phyloP scores from a whole-genome alignment of 164 flowering plant species.

The Pachysandra terminalis region DNA sequence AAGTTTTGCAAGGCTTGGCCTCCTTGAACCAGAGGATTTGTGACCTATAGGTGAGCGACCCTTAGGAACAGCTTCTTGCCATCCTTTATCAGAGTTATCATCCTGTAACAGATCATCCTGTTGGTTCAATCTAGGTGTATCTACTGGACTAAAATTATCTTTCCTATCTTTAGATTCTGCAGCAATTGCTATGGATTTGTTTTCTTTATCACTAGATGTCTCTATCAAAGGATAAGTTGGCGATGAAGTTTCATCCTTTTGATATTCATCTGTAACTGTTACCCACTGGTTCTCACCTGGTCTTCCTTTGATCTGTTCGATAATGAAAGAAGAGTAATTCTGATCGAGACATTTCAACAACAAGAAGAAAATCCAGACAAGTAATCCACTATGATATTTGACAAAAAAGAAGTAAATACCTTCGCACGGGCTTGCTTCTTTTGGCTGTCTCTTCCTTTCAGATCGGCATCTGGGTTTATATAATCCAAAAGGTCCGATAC shows the following conservation, averaged over 20 bases:
- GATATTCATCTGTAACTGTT: constrained; percentile 39
- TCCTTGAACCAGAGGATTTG: constrained; percentile 50
- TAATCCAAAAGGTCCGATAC: constrained; percentile 91
- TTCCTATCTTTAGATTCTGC: constrained; percentile 36
- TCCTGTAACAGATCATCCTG: constrained; percentile 33
- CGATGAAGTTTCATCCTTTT: constrained; percentile 42
- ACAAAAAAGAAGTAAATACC: constrained; percentile 29
- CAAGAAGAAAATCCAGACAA: constrained; percentile 2
- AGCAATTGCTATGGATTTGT: constrained; percentile 38
- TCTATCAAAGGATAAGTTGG: constrained; percentile 34
- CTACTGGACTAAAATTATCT: constrained; percentile 23
- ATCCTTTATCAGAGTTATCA: constrained; percentile 68
- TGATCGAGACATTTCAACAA: neutral
- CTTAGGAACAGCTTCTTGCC: constrained; percentile 88
- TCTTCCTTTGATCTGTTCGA: constrained; percentile 57
- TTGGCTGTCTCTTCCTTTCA: constrained; percentile 75
- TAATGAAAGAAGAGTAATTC: neutral
- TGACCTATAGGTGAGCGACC: constrained; percentile 54
- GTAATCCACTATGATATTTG: neutral
- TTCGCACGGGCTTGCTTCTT: constrained; percentile 85
- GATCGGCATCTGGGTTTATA: constrained; percentile 78
- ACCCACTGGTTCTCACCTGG: constrained; percentile 49
- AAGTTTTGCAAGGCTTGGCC: constrained; percentile 69
- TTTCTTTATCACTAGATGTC: constrained; percentile 62
- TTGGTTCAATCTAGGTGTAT: constrained; percentile 22